phyloP scores from a whole-genome alignment of 1,139 yeast genomes.

The Candida sojae region DNA sequence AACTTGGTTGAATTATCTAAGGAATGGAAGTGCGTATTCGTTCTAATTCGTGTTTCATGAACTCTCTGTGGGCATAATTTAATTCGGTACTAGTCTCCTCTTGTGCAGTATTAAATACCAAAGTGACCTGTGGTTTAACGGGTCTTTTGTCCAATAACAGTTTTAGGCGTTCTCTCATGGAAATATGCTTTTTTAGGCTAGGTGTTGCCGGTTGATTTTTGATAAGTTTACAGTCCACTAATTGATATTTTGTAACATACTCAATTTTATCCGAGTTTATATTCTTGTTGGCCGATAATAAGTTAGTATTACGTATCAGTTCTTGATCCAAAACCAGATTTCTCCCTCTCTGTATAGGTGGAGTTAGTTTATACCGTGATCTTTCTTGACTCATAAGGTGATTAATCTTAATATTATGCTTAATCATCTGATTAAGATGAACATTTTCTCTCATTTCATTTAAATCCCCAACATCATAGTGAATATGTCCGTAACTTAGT shows the following conservation, averaged over 20 bases:
- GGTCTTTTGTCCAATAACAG: background rate
- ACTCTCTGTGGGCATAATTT: background rate
- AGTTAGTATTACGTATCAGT: background rate
- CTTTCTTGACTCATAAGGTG: background rate
- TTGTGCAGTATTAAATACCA: background rate
- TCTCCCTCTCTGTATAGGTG: background rate
- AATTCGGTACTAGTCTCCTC: background rate
- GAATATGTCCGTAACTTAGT: slow-evolving; percentile 5
- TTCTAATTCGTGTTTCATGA: background rate
- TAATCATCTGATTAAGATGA: background rate
- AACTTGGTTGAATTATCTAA: background rate
- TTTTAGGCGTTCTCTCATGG: background rate
- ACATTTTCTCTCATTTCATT: background rate
- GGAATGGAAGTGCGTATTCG: background rate
- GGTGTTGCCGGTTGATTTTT: background rate
- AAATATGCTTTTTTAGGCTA: background rate
- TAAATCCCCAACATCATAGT: background rate
- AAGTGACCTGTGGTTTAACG: background rate
- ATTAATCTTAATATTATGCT: background rate
- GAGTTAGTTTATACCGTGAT: background rate
- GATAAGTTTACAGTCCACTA: background rate
- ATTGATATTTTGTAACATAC: slow-evolving; percentile 1
- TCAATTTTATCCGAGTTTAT: background rate
- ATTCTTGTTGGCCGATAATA: background rate
- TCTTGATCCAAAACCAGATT: background rate